These are phyloP conservation scores for Akanthomyces lecanii DNA, from an alignment of 2,329 filamentous ascomycete genomes.

Conservation along the genomic window DNA sequence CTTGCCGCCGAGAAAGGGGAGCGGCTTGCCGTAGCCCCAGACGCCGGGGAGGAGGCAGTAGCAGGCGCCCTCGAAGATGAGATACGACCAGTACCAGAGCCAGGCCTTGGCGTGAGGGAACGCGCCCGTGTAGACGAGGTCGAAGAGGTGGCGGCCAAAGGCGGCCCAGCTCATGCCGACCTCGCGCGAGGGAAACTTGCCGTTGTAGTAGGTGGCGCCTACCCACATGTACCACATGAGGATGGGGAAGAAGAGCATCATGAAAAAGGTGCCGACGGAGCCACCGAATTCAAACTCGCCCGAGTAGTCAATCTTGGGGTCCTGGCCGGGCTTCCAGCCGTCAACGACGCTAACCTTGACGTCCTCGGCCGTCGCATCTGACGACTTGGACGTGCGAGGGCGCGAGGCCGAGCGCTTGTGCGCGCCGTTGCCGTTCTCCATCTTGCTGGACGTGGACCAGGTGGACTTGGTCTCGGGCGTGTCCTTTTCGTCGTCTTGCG, in stretches of 20 bases:
- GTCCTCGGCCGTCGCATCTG: constrained; percentile 15
- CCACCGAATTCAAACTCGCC: constrained; percentile 82
- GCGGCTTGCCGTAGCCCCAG: constrained; percentile 80
- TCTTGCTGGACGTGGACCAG: not conserved
- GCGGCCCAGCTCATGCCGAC: constrained; percentile 63
- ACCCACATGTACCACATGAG: constrained; percentile 99
- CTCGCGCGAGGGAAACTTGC: constrained; percentile 66
- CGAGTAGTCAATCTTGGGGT: constrained; percentile 60
- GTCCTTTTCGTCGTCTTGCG: constrained; percentile 42
- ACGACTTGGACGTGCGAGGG: constrained; percentile 11
- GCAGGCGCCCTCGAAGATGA: constrained; percentile 75
- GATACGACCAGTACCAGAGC: constrained; percentile 92
- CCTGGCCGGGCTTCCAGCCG: constrained; percentile 56
- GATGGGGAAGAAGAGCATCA: constrained; percentile 91
- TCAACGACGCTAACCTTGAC: constrained; percentile 37
- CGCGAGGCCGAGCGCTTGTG: constrained; percentile 8
- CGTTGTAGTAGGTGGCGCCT: constrained; percentile 87
- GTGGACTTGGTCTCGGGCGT: not conserved
- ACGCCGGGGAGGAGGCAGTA: constrained; percentile 87
- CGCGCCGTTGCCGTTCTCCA: not conserved
- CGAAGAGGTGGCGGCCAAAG: constrained; percentile 66
- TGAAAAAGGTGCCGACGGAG: constrained; percentile 67
- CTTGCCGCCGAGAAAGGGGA: constrained; percentile 76
- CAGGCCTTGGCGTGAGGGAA: constrained; percentile 81
- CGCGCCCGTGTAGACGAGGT: constrained; percentile 76